Percentiles rank a stretch among this genome's conserved stretches.
Conservation (phyloP, 2,329 filamentous ascomycete genomes). For the Pseudogymnoascus sp. region DNA sequence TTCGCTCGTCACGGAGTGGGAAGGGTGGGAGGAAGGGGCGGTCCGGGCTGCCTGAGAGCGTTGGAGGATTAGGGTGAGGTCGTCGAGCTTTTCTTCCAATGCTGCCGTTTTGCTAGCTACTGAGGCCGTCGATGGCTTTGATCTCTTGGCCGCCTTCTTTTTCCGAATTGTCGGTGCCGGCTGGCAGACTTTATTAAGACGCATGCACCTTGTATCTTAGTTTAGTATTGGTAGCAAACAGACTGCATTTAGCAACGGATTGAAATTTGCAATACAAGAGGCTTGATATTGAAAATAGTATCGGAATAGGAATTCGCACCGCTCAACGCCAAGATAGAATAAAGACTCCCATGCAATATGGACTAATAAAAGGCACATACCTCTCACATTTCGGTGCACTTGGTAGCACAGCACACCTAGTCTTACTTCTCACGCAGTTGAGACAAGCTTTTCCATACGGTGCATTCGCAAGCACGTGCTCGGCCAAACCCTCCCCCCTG, state of each 20-base stretch:
- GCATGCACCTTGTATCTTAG: slow-evolving; percentile 14
- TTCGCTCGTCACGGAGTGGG: not conserved
- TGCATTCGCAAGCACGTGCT: slow-evolving; percentile 13
- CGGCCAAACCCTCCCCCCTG: slow-evolving; percentile 18
- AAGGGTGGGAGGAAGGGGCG: not conserved
- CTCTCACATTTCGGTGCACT: slow-evolving; percentile 14
- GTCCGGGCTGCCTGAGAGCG: slow-evolving; percentile 10
- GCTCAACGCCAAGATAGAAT: not conserved
- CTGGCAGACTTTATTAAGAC: slow-evolving; percentile 16
- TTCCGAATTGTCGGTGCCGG: slow-evolving; percentile 13
- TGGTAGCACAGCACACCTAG: slow-evolving; percentile 11
- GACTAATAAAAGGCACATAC: slow-evolving; percentile 10
- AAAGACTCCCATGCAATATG: not conserved
- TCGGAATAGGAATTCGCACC: not conserved
- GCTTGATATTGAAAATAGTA: not conserved
- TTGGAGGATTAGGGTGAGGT: slow-evolving; percentile 16
- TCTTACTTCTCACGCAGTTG: slow-evolving; percentile 15
- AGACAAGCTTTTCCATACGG: slow-evolving; percentile 17
- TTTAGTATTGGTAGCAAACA: not conserved
- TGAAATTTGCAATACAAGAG: not conserved
- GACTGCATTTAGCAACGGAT: not conserved
- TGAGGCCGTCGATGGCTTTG: slow-evolving; percentile 7
- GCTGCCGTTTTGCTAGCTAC: slow-evolving; percentile 15
- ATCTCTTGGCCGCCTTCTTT: slow-evolving; percentile 13
- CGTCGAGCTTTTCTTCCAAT: slow-evolving; percentile 18